Evolutionary conservation across 768 basidiomycete genomes (phyloP).

Genomic region (Kondoa subrosea): DNA sequence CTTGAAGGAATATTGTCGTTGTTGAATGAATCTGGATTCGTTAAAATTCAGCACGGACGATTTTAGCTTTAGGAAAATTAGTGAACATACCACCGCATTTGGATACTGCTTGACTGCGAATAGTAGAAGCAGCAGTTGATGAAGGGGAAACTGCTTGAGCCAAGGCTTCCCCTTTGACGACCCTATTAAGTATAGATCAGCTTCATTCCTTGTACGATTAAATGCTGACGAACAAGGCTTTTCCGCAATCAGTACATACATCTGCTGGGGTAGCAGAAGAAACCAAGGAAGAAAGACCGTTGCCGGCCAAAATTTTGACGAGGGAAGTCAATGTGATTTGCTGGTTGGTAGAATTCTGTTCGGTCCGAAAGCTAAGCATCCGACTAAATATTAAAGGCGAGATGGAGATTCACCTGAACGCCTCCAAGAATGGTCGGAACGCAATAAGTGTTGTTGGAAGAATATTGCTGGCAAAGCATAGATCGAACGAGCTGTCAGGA

Average conservation of each 20-base stretch:
- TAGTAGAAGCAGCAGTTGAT: neutral
- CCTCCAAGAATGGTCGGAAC: neutral
- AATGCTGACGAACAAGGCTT: neutral
- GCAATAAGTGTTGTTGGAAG: neutral
- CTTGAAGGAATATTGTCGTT: neutral
- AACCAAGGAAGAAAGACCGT: neutral
- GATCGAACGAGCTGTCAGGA: neutral
- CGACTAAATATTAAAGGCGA: neutral
- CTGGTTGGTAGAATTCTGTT: neutral
- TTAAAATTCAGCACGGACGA: neutral
- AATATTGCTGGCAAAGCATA: neutral
- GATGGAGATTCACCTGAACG: neutral
- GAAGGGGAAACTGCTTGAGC: neutral
- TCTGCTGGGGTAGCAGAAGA: neutral
- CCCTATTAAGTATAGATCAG: neutral
- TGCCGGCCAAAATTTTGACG: neutral
- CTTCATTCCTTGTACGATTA: neutral
- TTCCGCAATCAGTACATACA: neutral
- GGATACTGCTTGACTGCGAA: neutral
- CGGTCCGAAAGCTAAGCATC: no score
- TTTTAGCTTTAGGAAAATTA: neutral
- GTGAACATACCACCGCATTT: neutral
- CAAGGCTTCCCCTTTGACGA: neutral
- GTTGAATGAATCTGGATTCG: neutral
- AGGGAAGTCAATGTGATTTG: neutral